Base-by-base conservation (phyloP, 371 early-diverging fungal genomes). In the Zopfochytrium polystomum region DNA sequence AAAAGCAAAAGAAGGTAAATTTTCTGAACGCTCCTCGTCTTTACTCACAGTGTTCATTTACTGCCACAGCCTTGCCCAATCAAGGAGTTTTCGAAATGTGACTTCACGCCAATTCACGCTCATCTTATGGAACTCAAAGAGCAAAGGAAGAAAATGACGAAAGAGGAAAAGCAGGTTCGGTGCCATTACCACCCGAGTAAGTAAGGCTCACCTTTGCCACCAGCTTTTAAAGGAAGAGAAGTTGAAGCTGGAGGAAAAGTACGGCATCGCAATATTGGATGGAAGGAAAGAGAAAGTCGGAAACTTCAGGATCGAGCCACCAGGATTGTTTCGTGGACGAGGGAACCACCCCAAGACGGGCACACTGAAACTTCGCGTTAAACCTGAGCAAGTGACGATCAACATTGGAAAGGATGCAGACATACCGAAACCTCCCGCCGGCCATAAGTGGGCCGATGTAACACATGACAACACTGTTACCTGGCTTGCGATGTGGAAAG, bases 401-500 rank as follows among this genome's bases (percentile, higher is more conserved):
- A 98, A 96, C 75, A 77, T 98, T 57, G 89, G 92, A 49, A 69
- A 84, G 48, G 82, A 80, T 45, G 91, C 91, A 15, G 72, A 76
- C 51, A 70, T 96, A 6, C 98, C 98, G 15, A 74, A 78, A 23
- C 85, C 96, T 15, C 96, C 96, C 18, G 72, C 79, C 0, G 97
- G 96, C 22, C 95, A 93, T 70, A 74, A 79, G 42, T 98, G 98
- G 98, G 90, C 82, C 42, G 72, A 78, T 9, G 84, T 96, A 43
- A 81, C 89, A 2, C 90, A 96, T 67, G 93, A 96, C 64, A 87
- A 89, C 65, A 90, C 86, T 1, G 94, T 93, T 32, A 91, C 93
- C 18, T 98, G 98, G 98, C 78, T 98, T 32, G 98, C 98, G 2
- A 93, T 83, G 30, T 98, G 98, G 98, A 94, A 91, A 66, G 97